Evolutionary conservation across 2,329 filamentous ascomycete genomes (phyloP).

Genomic region (Talaromyces sp.): DNA sequence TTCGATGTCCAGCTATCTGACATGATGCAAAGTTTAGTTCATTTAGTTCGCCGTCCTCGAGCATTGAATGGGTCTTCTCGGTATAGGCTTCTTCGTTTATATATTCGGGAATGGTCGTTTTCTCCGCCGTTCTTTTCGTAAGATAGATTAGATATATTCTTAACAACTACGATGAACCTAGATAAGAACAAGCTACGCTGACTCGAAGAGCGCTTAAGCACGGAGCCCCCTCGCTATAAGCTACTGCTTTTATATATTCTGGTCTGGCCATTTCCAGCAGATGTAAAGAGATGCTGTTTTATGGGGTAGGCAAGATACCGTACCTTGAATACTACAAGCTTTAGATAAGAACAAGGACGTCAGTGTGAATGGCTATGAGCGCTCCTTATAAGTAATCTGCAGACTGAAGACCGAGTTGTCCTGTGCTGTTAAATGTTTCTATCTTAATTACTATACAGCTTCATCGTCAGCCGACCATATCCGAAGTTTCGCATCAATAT

Average conservation of each 20-base stretch:
- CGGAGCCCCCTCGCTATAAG: neutral
- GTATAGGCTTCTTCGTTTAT: neutral
- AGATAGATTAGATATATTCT: neutral
- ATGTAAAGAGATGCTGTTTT: neutral
- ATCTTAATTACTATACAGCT: neutral
- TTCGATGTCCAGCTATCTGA: neutral
- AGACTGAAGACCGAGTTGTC: neutral
- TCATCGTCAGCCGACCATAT: neutral
- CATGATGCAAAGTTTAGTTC: neutral
- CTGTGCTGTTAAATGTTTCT: neutral
- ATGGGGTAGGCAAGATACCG: neutral
- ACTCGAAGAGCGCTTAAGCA: neutral
- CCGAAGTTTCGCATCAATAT: neutral
- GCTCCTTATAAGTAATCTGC: neutral
- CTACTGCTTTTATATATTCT: slow-evolving; percentile 1
- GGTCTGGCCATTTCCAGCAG: neutral
- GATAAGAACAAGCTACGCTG: neutral
- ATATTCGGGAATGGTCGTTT: neutral
- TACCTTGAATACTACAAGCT: neutral
- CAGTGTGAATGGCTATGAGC: neutral
- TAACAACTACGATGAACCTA: neutral
- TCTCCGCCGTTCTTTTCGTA: neutral
- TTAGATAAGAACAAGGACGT: neutral
- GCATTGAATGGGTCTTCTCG: neutral
- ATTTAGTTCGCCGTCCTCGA: neutral